Evolutionary conservation across 2,329 filamentous ascomycete genomes (phyloP), one percentile per base, ranked within the genome.

Genomic region (Hypoxylon sp.): DNA sequence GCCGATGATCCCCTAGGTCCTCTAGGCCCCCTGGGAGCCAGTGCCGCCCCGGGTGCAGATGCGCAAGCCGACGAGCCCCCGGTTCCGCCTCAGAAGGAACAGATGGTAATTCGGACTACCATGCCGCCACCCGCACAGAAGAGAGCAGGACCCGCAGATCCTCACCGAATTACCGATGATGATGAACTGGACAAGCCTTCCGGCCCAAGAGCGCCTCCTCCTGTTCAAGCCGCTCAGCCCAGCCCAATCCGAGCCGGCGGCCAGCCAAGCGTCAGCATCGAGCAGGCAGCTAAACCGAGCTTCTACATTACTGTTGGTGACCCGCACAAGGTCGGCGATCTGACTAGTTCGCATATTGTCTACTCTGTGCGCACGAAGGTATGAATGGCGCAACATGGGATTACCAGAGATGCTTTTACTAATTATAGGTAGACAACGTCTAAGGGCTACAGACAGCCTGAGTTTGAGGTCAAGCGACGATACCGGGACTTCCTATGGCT

Each of bases 401-500:
- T n/a, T 4, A 20, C 32, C 21, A 6, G 6, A 25, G n/a, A 11
- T 27, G n/a, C 7, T 13, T 27, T 43, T 50, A 44, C 64, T 68
- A 43, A 63, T 44, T 21, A 4, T 2, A 26, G 31, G 6, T 61
- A 95, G 89, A 99, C 94, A 8, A 90, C 91, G 1, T 97, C 93
- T 26, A 97, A 97, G 76, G 94, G 91, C 41, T 99, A 97, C 73
- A 90, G 89, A 68, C 89, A 93, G 66, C 80, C 90, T 42, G 92
- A 96, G 67, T 97, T 99, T 67, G 87, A 91, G 48, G 94, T 99
- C 62, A 96, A 91, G 66, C 83, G 94, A 63, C 85, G 94, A 67
- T 99, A 97, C 72, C 87, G 92, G 51, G 94, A 99, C 73, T 99
- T 99, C 71, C 78, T 99, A 43, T 99, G 94, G 94, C 84, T 99